phyloP scores from a whole-genome alignment of 805 yeast species.

The Myxozyma sirexii region DNA sequence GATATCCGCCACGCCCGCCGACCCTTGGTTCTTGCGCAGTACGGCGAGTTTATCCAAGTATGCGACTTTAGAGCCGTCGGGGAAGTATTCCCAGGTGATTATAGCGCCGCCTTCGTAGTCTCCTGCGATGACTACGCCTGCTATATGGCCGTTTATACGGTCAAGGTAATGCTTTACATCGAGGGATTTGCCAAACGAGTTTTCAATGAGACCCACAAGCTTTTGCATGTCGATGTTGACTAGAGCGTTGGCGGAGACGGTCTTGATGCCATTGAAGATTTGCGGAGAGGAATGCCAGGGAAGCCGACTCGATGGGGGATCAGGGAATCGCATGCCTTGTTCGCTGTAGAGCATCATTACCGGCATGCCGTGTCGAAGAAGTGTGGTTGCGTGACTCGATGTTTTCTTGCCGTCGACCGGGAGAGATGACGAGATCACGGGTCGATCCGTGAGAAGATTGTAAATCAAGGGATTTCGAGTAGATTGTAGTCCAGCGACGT shows the following conservation, averaged over 20 bases:
- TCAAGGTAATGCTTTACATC: conserved; percentile 65
- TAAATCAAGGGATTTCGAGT: conserved; percentile 77
- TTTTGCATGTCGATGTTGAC: conserved; percentile 55
- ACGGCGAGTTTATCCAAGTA: conserved; percentile 96
- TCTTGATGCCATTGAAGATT: conserved; percentile 14
- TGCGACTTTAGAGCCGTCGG: conserved; percentile 53
- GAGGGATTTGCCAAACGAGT: conserved; percentile 74
- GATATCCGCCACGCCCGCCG: conserved; percentile 91
- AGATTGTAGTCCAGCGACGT: conserved; percentile 58
- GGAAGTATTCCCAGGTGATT: conserved; percentile 71
- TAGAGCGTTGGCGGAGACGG: neutral
- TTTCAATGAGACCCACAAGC: conserved; percentile 66
- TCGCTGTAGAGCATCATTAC: conserved; percentile 47
- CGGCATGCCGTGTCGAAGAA: conserved; percentile 74
- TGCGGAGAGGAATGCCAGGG: neutral
- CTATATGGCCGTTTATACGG: conserved; percentile 66
- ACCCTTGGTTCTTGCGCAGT: conserved; percentile 77
- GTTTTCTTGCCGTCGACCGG: conserved; percentile 66
- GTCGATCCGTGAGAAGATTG: conserved; percentile 87
- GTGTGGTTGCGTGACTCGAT: conserved; percentile 63
- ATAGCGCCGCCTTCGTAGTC: conserved; percentile 96
- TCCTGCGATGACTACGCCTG: conserved; percentile 83
- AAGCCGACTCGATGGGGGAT: neutral
- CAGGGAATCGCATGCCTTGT: conserved; percentile 47
- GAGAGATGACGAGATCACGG: conserved; percentile 85